Conservation (phyloP, 169 alveolate genomes). For the Cystoisospora suis region DNA sequence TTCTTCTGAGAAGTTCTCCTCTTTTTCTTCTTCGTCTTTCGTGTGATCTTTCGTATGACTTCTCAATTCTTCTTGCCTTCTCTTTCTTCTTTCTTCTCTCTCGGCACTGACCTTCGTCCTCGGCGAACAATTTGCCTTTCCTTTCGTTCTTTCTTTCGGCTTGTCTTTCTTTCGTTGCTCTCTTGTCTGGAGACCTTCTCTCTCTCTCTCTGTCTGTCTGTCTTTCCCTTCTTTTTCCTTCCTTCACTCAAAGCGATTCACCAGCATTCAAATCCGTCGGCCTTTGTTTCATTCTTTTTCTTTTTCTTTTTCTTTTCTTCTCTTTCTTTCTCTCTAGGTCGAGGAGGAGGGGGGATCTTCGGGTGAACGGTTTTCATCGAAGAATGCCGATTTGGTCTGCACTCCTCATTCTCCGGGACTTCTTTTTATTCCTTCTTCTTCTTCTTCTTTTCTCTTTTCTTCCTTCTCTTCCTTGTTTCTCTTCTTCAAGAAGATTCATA, state of each 20-base stretch:
- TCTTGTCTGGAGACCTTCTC: neutral
- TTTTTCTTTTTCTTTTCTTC: neutral
- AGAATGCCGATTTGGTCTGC: too few species aligned
- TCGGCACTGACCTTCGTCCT: too few species aligned
- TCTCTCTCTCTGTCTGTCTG: neutral
- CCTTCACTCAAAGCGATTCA: neutral
- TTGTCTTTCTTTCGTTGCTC: too few species aligned
- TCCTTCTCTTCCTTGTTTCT: neutral
- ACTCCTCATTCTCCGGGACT: neutral
- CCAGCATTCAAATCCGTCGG: neutral
- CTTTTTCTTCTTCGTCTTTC: too few species aligned
- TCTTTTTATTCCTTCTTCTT: neutral
- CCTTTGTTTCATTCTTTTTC: neutral
- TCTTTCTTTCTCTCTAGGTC: neutral
- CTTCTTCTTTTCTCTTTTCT: neutral
- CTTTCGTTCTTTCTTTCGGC: too few species aligned
- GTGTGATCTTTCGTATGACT: too few species aligned
- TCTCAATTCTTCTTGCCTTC: too few species aligned
- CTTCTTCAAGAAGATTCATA: neutral
- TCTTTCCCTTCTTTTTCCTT: neutral
- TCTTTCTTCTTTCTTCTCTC: too few species aligned
- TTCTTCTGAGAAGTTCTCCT: too few species aligned
- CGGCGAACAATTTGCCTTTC: too few species aligned
- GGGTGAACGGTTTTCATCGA: too few species aligned
- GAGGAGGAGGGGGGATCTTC: too few species aligned